Percentiles rank a stretch among this genome's conserved stretches.
Evolutionary conservation across 179 eudicot species (phyloP).

Genomic region (Nepenthes alata): DNA sequence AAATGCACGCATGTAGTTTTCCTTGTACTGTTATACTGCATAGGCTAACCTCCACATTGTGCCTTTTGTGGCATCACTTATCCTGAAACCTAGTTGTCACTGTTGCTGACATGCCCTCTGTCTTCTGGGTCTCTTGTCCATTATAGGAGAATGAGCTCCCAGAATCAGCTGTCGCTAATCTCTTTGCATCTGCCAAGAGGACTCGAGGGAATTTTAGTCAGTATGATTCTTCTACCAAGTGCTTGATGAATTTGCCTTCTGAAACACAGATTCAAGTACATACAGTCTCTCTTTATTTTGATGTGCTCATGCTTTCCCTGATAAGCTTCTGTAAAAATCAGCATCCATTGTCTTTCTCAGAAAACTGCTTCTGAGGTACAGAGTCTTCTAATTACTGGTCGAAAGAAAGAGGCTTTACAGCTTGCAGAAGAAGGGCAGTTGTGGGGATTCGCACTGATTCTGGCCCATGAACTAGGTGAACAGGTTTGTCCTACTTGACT

Average conservation of each 20-base stretch:
- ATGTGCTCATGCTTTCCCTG: not conserved
- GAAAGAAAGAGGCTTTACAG: slow-evolving; percentile 70
- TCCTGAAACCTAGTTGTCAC: not conserved
- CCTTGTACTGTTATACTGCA: too few relatives aligned
- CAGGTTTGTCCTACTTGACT: slow-evolving; percentile 38
- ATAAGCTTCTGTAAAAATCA: not conserved
- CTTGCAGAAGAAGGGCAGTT: slow-evolving; percentile 76
- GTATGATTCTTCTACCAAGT: slow-evolving; percentile 33
- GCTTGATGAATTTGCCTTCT: slow-evolving; percentile 67
- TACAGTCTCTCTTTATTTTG: not conserved
- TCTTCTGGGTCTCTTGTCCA: not conserved
- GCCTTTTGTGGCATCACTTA: too few relatives aligned
- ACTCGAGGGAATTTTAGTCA: slow-evolving; percentile 29
- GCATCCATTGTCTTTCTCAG: slow-evolving; percentile 15
- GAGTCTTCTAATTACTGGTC: slow-evolving; percentile 65
- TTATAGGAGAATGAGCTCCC: slow-evolving; percentile 70
- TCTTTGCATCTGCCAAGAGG: slow-evolving; percentile 68
- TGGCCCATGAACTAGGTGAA: slow-evolving; percentile 81
- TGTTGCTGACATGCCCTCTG: not conserved
- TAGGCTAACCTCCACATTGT: too few relatives aligned
- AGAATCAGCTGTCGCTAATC: slow-evolving; percentile 75
- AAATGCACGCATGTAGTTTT: too few relatives aligned
- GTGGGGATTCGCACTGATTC: slow-evolving; percentile 81
- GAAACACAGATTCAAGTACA: slow-evolving; percentile 65
- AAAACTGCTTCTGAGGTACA: slow-evolving; percentile 70